Evolutionary conservation across 495 filamentous ascomycete genomes (phyloP), one percentile per base, ranked within the genome.

Genomic region (Parathielavia appendiculata): DNA sequence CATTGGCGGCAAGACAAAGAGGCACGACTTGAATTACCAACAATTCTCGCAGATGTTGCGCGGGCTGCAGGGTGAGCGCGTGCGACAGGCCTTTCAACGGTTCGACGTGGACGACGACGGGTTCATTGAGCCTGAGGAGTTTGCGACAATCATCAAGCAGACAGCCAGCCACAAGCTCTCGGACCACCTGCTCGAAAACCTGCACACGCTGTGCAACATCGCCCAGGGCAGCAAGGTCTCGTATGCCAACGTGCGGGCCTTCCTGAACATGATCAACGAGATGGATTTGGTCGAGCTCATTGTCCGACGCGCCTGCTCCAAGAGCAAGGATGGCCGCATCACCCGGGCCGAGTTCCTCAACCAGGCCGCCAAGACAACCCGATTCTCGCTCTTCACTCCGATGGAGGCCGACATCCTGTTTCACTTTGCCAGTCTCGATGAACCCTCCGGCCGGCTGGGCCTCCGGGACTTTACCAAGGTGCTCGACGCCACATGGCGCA

Each of bases 331-430:
- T 64, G 91, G 91, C 53, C 96, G 89, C 75, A 97, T 98, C 67
- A 96, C 92, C 6, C 82, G 90, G 32, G 82, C 90, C 17, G 93
- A 97, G 64, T 98, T 98, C 73, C 75, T 98, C 46, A 95, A 96
- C 73, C 91, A 96, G 73, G 93, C 93, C 19, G 85, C 92, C 22
- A 85, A 85, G 41, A 83, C 91, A 64, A 93, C 91, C 23, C 84
- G 95, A 20, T 98, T 96, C 75, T 91, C 91, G 5, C 79, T 93
- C 0, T 96, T 96, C 73, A 97, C 93, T 0, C 93, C 93, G 1
- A 96, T 98, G 92, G 93, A 98, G 71, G 93, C 95, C 4, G 93
- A 97, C 69, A 97, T 98, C 63, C 81, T 98, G 17, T 98, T 98
- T 79, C 93, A 98, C 72, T 98, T 98, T 65, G 93, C 93, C 40